A percentile compares a stretch with the other conserved stretches of the same genome.
Conservation (phyloP, 805 yeast genomes). For the Kuraishia piskuri region DNA sequence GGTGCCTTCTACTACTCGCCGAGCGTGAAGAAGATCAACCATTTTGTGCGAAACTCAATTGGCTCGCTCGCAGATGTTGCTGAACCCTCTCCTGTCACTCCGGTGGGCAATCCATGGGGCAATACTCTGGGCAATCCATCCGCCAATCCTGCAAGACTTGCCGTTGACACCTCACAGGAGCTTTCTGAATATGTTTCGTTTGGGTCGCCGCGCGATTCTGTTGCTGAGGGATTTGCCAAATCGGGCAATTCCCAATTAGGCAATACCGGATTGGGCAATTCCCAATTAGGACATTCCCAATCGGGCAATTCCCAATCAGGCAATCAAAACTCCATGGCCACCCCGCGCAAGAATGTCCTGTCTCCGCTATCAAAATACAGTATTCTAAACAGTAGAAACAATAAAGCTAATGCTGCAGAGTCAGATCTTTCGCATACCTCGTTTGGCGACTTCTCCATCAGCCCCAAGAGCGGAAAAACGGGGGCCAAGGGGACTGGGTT, state of each 20-base stretch:
- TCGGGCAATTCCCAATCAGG: background rate
- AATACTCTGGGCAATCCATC: background rate
- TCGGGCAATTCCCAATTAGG: background rate
- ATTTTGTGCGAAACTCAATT: background rate
- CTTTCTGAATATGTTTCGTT: conserved; percentile 28
- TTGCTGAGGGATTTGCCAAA: conserved; percentile 7
- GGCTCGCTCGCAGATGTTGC: background rate
- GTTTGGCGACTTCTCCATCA: background rate
- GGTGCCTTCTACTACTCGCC: background rate
- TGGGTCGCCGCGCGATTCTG: conserved; percentile 25
- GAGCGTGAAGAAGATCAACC: background rate
- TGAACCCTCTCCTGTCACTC: too few species aligned
- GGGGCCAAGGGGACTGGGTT: background rate
- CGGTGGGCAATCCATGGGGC: background rate
- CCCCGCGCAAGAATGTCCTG: too few species aligned
- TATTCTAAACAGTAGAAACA: background rate
- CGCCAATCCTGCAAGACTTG: too few species aligned
- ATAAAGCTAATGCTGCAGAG: background rate
- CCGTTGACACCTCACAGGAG: background rate
- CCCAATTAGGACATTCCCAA: background rate
- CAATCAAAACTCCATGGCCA: too few species aligned
- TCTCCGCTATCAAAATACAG: conserved; percentile 11
- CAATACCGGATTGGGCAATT: background rate
- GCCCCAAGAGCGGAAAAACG: background rate
- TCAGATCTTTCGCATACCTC: background rate